Base-by-base conservation (phyloP, 345 rosid genomes). In the Salix udensis region DNA sequence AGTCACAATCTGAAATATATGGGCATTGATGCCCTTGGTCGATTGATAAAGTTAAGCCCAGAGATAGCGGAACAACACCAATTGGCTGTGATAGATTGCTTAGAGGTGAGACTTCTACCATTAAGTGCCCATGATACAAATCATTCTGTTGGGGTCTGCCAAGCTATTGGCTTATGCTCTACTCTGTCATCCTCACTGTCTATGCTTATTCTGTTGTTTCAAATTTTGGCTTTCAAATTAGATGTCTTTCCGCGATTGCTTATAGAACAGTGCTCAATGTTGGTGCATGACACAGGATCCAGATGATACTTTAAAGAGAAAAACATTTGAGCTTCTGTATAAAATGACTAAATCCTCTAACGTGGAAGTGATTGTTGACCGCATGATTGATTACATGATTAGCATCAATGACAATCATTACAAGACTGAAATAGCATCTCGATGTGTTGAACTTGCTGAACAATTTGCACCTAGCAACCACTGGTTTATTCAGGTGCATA, bases 11-110 rank as follows among this genome's bases (percentile, higher is more conserved):
- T 96, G 74, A 93, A 89, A 84, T 96, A 93, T 77, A 89, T 96
- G 97, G 99, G 98, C 66, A 92, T 96, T 81, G 98, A 94, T 87
- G 97, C 91, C 48, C 92, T 96, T 79, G 97, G 99, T 61, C 89
- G 92, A 74, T 83, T 96, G 87, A 93, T 96, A 81, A 95, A 91
- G 84, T 86, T 87, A 76, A 92, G 90, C 76, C 95, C 98, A 66
- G 99, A 96, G 68, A 91, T 94, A 76, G 98, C 95, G 68, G 99
- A 94, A 81, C 98, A 96, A 84, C 99, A 96, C 79, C 99, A 96
- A 73, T 84, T 96, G 86, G 97, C 99, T 77, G 98, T 96, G 77
- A 93, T 96, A 61, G 98, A 96, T 88, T 96, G 99, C 88, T 87
- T 96, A 79, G 99, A 96, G 99, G 99, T 93, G 74, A 88, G 90